Conservation (phyloP, 768 basidiomycete genomes). For the Melanogaster broomeanus region DNA sequence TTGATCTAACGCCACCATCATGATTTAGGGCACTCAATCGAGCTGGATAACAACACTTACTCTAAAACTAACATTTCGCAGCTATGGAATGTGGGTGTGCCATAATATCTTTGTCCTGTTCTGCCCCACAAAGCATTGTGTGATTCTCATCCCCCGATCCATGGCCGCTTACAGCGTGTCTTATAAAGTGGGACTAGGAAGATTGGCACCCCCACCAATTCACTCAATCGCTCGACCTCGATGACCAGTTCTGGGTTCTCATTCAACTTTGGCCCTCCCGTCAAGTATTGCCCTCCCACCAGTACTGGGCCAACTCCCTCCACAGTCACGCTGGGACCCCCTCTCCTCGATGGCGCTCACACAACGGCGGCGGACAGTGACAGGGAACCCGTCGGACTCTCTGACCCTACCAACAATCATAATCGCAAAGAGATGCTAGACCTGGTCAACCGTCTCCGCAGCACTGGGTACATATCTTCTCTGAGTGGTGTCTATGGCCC, state of each 20-base stretch:
- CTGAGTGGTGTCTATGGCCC: too few relatives aligned
- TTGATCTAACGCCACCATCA: too few relatives aligned
- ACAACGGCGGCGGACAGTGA: neutral
- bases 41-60: too few relatives aligned
- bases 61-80: too few relatives aligned
- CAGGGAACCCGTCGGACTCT: conserved; percentile 49
- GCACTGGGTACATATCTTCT: conserved; percentile 50
- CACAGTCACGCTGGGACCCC: neutral
- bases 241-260: too few relatives aligned
- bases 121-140: conserved; percentile 13
- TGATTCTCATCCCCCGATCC: neutral
- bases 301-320: neutral
- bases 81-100: too few relatives aligned
- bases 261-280: too few relatives aligned
- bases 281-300: too few relatives aligned
- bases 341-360: neutral
- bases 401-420: conserved; percentile 43
- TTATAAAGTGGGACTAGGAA: conserved; percentile 9
- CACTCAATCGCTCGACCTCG: too few relatives aligned
- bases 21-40: too few relatives aligned
- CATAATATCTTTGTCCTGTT: too few relatives aligned
- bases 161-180: neutral
- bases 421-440: conserved; percentile 55
- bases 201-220: too few relatives aligned
- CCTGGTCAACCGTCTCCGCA: conserved; percentile 58